phyloP scores from a whole-genome alignment of 441 rosid genomes.

The Rhodomyrtus psidioides region DNA sequence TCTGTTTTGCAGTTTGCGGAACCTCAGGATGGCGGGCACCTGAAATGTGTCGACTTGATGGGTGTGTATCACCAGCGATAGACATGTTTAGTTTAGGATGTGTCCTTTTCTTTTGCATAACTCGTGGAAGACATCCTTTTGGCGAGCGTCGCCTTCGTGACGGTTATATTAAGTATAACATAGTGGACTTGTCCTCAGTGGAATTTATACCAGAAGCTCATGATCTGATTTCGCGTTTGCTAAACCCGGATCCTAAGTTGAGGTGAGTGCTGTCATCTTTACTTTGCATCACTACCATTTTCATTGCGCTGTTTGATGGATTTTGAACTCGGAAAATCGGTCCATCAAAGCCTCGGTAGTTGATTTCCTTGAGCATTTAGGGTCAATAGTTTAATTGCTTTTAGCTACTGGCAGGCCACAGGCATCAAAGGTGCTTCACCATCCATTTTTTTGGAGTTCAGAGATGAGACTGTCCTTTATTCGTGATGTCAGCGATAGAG shows the following conservation, averaged over 20 bases:
- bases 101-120: slow-evolving; percentile 68
- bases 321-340: background rate
- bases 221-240: slow-evolving; percentile 54
- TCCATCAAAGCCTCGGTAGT: too few relatives aligned
- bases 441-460: slow-evolving; percentile 59
- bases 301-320: too few relatives aligned
- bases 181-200: slow-evolving; percentile 52
- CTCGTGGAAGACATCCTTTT: slow-evolving; percentile 83
- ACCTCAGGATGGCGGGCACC: slow-evolving; percentile 98
- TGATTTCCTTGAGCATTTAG: background rate
- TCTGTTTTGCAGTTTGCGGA: slow-evolving; percentile 56
- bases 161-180: slow-evolving; percentile 59
- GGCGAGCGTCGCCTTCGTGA: slow-evolving; percentile 58
- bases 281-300: too few relatives aligned
- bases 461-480: slow-evolving; percentile 77
- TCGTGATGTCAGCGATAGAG: slow-evolving; percentile 63
- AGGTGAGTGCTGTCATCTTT: slow-evolving; percentile 22
- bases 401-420: too few relatives aligned
- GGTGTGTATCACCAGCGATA: slow-evolving; percentile 81
- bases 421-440: too few relatives aligned
- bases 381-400: too few relatives aligned
- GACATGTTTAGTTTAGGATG: slow-evolving; percentile 92
- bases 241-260: slow-evolving; percentile 58
- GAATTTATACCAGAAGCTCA: slow-evolving; percentile 49
- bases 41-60: slow-evolving; percentile 62